phyloP scores from a whole-genome alignment of 1,139 yeast species.

The Arxiozyma heterogenica region DNA sequence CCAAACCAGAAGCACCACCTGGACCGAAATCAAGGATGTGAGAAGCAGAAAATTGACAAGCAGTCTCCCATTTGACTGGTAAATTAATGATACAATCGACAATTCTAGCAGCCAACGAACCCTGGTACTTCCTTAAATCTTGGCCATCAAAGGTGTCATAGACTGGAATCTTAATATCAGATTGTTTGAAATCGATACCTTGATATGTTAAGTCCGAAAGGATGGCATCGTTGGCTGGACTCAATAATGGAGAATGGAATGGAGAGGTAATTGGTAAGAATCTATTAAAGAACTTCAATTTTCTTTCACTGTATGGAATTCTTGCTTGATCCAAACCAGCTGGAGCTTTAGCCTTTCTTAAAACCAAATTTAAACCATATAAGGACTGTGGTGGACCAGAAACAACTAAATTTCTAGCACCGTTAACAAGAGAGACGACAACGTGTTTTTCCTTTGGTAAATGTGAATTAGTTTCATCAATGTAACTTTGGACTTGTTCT shows the following conservation, averaged over 20 bases:
- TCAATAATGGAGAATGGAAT: constrained; percentile 84
- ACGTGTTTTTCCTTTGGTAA: constrained; percentile 87
- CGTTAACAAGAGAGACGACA: constrained; percentile 83
- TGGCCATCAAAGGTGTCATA: constrained; percentile 82
- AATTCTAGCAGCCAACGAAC: constrained; percentile 55
- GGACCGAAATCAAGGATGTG: constrained; percentile 97
- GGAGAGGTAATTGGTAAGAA: constrained; percentile 95
- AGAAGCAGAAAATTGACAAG: constrained; percentile 72
- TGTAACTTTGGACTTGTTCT: constrained; percentile 68
- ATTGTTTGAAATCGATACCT: constrained; percentile 46
- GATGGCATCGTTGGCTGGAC: constrained; percentile 60
- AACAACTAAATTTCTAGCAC: constrained; percentile 90
- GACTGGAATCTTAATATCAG: constrained; percentile 70
- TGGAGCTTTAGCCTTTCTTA: constrained; percentile 92
- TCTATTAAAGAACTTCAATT: constrained; percentile 83
- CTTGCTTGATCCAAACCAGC: constrained; percentile 92
- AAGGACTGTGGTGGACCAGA: constrained; percentile 99
- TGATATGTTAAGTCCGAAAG: constrained; percentile 53
- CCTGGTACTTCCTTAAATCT: constrained; percentile 53
- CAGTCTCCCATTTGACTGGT: constrained; percentile 91
- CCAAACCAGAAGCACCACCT: constrained; percentile 96
- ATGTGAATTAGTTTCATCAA: constrained; percentile 83
- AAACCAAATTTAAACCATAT: constrained; percentile 84
- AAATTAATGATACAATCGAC: constrained; percentile 75
- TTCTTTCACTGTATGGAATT: constrained; percentile 86